These are phyloP conservation scores for Ophiostoma populinum DNA, from an alignment of 2,329 filamentous ascomycete species.

Conservation along the genomic window DNA sequence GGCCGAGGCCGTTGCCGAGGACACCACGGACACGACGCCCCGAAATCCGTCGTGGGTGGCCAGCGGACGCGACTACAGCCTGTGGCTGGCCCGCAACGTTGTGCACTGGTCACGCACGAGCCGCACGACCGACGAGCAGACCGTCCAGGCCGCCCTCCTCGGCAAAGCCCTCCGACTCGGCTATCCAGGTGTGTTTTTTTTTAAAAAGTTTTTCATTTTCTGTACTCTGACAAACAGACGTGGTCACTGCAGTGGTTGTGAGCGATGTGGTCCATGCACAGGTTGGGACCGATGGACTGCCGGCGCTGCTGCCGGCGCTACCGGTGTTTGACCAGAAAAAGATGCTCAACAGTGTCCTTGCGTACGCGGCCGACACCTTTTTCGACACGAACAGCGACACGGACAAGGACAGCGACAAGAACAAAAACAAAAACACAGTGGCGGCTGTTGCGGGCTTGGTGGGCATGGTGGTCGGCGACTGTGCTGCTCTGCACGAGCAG, in stretches of 20 bases:
- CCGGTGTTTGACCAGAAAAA: slow-evolving; percentile 27
- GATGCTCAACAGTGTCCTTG: slow-evolving; percentile 22
- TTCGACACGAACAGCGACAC: too few relatives aligned
- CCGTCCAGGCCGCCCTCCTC: slow-evolving; percentile 29
- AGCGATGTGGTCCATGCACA: slow-evolving; percentile 16
- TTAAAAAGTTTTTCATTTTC: not conserved
- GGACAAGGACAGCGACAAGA: too few relatives aligned
- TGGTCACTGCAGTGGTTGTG: slow-evolving; percentile 21
- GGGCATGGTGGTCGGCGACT: slow-evolving; percentile 27
- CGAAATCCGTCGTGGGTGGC: slow-evolving; percentile 45
- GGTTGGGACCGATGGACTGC: slow-evolving; percentile 13
- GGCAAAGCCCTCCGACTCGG: slow-evolving; percentile 51
- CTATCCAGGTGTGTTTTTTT: slow-evolving; percentile 41
- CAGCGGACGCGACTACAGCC: slow-evolving; percentile 44
- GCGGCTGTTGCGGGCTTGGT: slow-evolving; percentile 43
- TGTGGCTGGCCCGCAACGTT: slow-evolving; percentile 56
- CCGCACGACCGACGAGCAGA: slow-evolving; percentile 20
- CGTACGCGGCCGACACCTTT: slow-evolving; percentile 27
- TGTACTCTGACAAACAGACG: slow-evolving; percentile 23
- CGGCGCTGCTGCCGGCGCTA: slow-evolving; percentile 19
- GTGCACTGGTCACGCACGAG: slow-evolving; percentile 22
- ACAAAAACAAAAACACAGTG: too few relatives aligned
- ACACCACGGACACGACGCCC: not conserved
- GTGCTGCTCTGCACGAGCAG: slow-evolving; percentile 30
- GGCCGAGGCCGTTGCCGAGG: slow-evolving; percentile 32